phyloP scores from a whole-genome alignment of 805 yeast species.

The Maudiozyma serrabonitensis region DNA sequence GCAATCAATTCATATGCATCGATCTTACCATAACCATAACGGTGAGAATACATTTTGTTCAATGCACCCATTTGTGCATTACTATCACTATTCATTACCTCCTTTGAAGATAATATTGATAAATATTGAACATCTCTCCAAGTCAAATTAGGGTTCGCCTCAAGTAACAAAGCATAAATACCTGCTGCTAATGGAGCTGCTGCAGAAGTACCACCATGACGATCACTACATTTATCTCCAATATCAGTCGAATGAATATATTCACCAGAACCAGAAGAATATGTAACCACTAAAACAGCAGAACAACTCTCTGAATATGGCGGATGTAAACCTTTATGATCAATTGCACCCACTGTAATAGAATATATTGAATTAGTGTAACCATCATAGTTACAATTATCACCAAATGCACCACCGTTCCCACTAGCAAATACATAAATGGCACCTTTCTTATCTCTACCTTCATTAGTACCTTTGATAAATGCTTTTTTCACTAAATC shows the following conservation, averaged over 20 bases:
- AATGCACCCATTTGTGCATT: slow-evolving; percentile 66
- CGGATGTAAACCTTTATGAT: slow-evolving; percentile 79
- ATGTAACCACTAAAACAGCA: slow-evolving; percentile 90
- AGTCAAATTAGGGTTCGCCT: slow-evolving; percentile 76
- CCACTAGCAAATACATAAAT: slow-evolving; percentile 94
- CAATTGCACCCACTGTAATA: slow-evolving; percentile 90
- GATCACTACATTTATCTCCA: slow-evolving; percentile 52
- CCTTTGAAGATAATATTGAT: slow-evolving; percentile 59
- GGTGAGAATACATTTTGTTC: slow-evolving; percentile 66
- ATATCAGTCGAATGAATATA: slow-evolving; percentile 84
- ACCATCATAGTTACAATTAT: slow-evolving; percentile 94
- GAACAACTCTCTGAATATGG: slow-evolving; percentile 86
- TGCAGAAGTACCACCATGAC: slow-evolving; percentile 96
- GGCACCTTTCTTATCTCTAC: slow-evolving; percentile 73
- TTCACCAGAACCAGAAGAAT: slow-evolving; percentile 84
- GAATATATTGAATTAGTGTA: slow-evolving; percentile 93
- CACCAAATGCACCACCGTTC: slow-evolving; percentile 76
- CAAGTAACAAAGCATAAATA: slow-evolving; percentile 71
- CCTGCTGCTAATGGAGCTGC: slow-evolving; percentile 99
- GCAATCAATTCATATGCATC: slow-evolving; percentile 73
- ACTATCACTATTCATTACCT: slow-evolving; percentile 57
- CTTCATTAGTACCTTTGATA: slow-evolving; percentile 73
- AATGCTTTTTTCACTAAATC: slow-evolving; percentile 69
- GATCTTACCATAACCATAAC: slow-evolving; percentile 84
- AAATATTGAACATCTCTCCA: slow-evolving; percentile 95